These are phyloP conservation scores for Fusarium pseudograminearum DNA, from an alignment of 2,329 filamentous ascomycete species.

Conservation along the genomic window DNA sequence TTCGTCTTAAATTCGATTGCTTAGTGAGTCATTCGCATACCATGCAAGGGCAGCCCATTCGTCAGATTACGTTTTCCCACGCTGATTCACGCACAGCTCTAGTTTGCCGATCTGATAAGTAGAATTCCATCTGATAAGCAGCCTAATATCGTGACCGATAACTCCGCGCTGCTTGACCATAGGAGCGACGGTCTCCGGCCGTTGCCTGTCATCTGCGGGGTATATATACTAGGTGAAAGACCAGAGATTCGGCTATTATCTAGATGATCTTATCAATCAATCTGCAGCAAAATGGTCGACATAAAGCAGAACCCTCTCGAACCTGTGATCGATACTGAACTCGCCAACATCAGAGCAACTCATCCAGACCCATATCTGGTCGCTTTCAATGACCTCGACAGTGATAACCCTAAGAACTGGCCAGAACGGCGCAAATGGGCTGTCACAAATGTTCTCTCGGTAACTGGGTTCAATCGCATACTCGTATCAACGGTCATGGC, in stretches of 20 bases:
- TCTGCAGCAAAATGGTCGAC: background rate
- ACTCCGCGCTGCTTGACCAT: conserved; percentile 5
- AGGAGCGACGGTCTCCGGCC: background rate
- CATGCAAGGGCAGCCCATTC: background rate
- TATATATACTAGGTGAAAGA: background rate
- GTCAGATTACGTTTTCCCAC: background rate
- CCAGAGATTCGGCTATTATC: background rate
- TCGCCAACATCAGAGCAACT: background rate
- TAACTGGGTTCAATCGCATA: conserved; percentile 64
- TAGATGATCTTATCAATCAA: background rate
- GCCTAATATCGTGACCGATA: conserved; percentile 21
- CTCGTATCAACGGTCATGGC: conserved; percentile 66
- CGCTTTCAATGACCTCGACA: conserved; percentile 48
- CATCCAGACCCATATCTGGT: conserved; percentile 44
- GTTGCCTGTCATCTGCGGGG: background rate
- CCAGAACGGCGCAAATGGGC: conserved; percentile 59
- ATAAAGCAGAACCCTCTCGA: background rate
- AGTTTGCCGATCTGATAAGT: conserved; percentile 29
- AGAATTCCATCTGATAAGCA: conserved; percentile 25
- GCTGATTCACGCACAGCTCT: background rate
- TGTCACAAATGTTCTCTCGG: conserved; percentile 61
- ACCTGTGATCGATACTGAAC: conserved; percentile 4
- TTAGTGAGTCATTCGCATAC: background rate
- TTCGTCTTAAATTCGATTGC: background rate
- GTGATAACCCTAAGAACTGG: conserved; percentile 57